Conservation (phyloP, 192 early-diverging fungal genomes). For the Kappamyces sp. region DNA sequence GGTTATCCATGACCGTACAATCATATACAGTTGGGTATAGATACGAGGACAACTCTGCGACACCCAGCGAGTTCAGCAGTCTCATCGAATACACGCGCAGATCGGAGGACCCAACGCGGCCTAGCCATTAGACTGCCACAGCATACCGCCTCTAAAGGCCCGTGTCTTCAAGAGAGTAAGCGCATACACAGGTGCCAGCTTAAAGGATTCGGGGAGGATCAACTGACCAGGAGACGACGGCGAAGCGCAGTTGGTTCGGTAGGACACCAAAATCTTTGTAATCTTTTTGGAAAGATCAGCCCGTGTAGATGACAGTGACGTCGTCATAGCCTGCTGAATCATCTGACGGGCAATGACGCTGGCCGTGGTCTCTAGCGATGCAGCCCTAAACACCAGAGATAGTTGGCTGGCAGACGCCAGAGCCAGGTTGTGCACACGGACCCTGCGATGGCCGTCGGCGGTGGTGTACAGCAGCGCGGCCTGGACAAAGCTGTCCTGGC, state of each 20-base stretch:
- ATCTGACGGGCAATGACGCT: conserved; percentile 70
- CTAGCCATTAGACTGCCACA: background rate
- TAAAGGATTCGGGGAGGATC: conserved; percentile 94
- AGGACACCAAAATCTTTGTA: conserved; percentile 81
- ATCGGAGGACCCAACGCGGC: conserved; percentile 58
- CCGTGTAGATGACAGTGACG: conserved; percentile 66
- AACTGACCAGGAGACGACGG: conserved; percentile 87
- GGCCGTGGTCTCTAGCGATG: conserved; percentile 88
- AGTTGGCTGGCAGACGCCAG: conserved; percentile 68
- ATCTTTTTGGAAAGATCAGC: conserved; percentile 81
- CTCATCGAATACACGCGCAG: conserved; percentile 74
- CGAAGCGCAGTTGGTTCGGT: conserved; percentile 86
- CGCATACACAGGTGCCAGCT: conserved; percentile 83
- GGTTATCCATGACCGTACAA: conserved; percentile 20
- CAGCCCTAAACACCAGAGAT: conserved; percentile 78
- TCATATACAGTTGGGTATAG: conserved; percentile 79
- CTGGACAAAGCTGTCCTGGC: conserved; percentile 75
- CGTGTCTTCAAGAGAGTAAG: conserved; percentile 78
- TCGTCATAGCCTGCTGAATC: conserved; percentile 62
- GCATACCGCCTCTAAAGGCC: conserved; percentile 67
- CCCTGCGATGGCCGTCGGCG: conserved; percentile 75
- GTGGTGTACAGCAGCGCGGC: conserved; percentile 94
- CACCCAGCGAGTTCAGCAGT: conserved; percentile 66
- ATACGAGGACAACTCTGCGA: conserved; percentile 67
- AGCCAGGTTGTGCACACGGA: conserved; percentile 85